phyloP scores from a whole-genome alignment of 257 asterid genomes.

The Plectranthus barbatus region DNA sequence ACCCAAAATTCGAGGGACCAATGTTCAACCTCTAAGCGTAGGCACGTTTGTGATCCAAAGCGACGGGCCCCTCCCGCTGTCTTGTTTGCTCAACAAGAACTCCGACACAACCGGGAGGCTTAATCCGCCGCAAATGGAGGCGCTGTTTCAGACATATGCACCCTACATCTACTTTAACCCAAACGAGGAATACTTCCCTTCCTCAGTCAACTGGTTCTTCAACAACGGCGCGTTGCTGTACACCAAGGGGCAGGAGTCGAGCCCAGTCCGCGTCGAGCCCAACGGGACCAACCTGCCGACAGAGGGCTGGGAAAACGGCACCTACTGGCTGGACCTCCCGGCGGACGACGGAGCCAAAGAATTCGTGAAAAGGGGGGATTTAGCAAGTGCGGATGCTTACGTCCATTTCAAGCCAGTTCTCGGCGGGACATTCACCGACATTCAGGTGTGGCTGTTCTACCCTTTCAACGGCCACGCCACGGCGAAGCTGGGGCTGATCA shows the following conservation, averaged over 20 bases:
- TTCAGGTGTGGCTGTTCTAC: slow-evolving; percentile 61
- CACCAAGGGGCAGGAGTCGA: slow-evolving; percentile 46
- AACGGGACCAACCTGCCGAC: slow-evolving; percentile 80
- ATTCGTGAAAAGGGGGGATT: slow-evolving; percentile 47
- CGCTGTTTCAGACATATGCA: slow-evolving; percentile 42
- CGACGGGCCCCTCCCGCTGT: slow-evolving; percentile 17
- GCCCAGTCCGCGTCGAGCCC: slow-evolving; percentile 37
- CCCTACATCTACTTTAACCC: slow-evolving; percentile 69
- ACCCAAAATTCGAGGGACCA: slow-evolving; percentile 52
- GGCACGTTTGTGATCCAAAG: slow-evolving; percentile 37
- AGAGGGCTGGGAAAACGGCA: slow-evolving; percentile 55
- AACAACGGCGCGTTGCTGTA: slow-evolving; percentile 54
- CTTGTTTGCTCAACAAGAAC: slow-evolving; percentile 60
- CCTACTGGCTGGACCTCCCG: slow-evolving; percentile 78
- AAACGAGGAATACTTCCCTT: slow-evolving; percentile 49
- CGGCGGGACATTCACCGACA: slow-evolving; percentile 75
- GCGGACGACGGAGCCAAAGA: slow-evolving; percentile 23
- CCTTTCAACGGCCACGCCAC: slow-evolving; percentile 78
- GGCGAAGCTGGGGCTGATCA: slow-evolving; percentile 44
- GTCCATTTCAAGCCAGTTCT: slow-evolving; percentile 58
- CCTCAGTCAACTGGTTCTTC: slow-evolving; percentile 77
- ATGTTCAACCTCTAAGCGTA: slow-evolving; percentile 32
- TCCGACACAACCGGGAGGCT: slow-evolving; percentile 39
- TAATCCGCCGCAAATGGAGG: slow-evolving; percentile 32
- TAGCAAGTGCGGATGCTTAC: slow-evolving; percentile 46